Percentiles rank a stretch among this genome's conserved stretches.
Evolutionary conservation across 192 early-diverging fungal genomes (phyloP).

Genomic region (Coemansia sp.): DNA sequence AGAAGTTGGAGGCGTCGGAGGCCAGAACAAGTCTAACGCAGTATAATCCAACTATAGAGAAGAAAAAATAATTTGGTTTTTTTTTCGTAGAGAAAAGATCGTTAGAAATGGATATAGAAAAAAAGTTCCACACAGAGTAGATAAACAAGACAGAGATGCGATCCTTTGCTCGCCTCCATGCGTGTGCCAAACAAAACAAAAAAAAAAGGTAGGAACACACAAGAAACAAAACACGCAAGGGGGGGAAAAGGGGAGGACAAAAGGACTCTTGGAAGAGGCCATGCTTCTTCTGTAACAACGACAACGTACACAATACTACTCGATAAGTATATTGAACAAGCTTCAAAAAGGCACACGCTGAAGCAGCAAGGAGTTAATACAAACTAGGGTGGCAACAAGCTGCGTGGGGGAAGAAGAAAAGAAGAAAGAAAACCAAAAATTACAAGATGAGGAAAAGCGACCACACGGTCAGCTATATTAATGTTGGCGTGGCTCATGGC

Average conservation of each 20-base stretch:
- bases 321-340: not conserved
- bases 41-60: slow-evolving; percentile 33
- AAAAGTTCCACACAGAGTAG: not conserved
- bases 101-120: not conserved
- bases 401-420: not conserved
- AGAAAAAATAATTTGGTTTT: slow-evolving; percentile 8
- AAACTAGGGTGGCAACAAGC: not conserved
- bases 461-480: not conserved
- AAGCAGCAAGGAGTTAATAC: not conserved
- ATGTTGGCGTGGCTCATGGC: not conserved
- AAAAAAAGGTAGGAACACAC: not conserved
- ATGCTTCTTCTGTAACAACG: not conserved
- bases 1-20: not conserved
- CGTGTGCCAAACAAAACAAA: not conserved
- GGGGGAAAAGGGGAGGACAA: not conserved
- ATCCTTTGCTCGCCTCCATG: not conserved
- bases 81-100: not conserved
- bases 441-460: not conserved
- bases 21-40: slow-evolving; percentile 25
- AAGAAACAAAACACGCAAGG: not conserved
- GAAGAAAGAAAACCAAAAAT: not conserved
- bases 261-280: not conserved
- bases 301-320: slow-evolving; percentile 7
- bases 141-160: not conserved
- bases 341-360: not conserved